Evolutionary conservation across 495 filamentous ascomycete genomes (phyloP).

Genomic region (Friedmanniomyces endolithicus): DNA sequence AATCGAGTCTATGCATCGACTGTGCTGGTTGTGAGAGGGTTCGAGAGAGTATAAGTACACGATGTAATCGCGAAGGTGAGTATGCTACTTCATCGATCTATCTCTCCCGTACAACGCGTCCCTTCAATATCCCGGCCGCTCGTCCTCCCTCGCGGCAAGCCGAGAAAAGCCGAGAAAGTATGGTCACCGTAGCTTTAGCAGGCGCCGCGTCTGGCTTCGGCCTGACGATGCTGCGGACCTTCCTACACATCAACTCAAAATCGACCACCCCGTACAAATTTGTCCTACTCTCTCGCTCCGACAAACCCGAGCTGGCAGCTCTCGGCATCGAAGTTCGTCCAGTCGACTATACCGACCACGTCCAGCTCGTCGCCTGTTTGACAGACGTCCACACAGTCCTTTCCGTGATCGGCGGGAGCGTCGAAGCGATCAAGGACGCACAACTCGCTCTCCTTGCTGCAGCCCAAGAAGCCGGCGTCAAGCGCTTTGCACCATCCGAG

Average conservation of each 20-base stretch:
- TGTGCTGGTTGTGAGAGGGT: no score
- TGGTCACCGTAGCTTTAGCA: constrained; percentile 16
- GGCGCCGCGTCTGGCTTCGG: constrained; percentile 17
- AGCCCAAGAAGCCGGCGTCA: constrained; percentile 19
- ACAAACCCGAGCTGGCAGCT: constrained; percentile 12
- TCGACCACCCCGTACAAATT: constrained; percentile 9
- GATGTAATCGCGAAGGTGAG: no score
- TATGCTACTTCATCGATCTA: neutral
- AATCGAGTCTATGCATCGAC: no score
- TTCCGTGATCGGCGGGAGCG: constrained; percentile 10
- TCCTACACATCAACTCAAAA: constrained; percentile 11
- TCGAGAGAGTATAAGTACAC: neutral
- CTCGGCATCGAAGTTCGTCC: constrained; percentile 15
- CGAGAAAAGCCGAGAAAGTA: no score
- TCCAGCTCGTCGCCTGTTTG: constrained; percentile 15
- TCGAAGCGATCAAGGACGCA: neutral
- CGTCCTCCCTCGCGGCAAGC: neutral
- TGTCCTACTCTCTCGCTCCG: constrained; percentile 17
- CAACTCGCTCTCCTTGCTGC: constrained; percentile 22
- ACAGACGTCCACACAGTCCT: constrained; percentile 20
- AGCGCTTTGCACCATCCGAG: constrained; percentile 23
- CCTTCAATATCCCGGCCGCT: neutral
- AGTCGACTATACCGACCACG: constrained; percentile 19
- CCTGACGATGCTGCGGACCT: constrained; percentile 14
- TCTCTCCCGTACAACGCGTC: neutral